A percentile compares a stretch with the other conserved stretches of the same genome.
Conservation (phyloP, 306 rosid species). For the Rubus idaeus region DNA sequence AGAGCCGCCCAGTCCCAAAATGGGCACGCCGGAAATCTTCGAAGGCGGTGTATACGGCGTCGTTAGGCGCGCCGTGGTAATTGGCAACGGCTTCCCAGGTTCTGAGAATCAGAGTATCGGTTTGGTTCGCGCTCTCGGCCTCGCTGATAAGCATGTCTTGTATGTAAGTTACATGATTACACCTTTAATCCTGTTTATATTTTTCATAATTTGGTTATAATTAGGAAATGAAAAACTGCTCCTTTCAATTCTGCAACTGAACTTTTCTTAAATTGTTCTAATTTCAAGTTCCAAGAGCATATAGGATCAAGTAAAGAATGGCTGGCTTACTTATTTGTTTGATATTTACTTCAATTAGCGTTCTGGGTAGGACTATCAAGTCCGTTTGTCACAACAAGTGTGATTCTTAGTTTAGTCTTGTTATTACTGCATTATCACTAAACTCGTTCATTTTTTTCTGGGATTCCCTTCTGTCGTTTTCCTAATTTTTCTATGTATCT, state of each 20-base stretch:
- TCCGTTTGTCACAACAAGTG: too few relatives aligned
- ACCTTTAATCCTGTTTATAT: neutral
- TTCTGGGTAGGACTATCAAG: too few relatives aligned
- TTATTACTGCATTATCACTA: neutral
- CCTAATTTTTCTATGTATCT: neutral
- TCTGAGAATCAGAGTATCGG: constrained; percentile 93
- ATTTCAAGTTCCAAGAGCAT: neutral
- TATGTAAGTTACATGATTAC: constrained; percentile 43
- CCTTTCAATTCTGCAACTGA: neutral
- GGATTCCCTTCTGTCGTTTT: neutral
- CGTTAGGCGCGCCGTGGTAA: constrained; percentile 75
- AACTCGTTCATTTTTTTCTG: neutral
- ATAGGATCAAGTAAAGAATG: neutral
- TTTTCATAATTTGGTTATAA: neutral
- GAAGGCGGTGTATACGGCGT: constrained; percentile 80
- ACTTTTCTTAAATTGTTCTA: neutral
- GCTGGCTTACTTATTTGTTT: neutral
- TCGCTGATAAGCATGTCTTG: constrained; percentile 64
- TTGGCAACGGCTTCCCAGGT: constrained; percentile 68
- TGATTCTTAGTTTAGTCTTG: neutral
- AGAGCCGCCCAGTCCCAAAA: constrained; percentile 77
- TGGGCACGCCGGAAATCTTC: constrained; percentile 69
- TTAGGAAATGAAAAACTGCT: neutral
- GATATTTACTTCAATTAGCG: neutral
- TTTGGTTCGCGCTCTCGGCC: constrained; percentile 85